These are phyloP conservation scores for Cryphonectria nitschkei DNA, from an alignment of 2,329 filamentous ascomycete species.

Conservation along the genomic window DNA sequence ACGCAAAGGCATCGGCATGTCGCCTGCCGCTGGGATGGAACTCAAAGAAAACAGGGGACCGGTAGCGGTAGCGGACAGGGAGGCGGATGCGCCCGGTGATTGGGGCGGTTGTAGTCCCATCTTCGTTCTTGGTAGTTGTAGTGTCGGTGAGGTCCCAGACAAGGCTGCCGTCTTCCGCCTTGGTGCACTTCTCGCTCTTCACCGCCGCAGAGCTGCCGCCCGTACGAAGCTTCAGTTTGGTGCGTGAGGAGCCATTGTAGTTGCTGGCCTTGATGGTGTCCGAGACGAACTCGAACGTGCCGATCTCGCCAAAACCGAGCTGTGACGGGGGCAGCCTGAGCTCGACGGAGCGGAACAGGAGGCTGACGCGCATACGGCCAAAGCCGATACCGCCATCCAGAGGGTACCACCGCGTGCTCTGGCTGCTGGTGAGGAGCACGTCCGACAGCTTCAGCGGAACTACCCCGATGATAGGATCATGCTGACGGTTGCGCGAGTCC, in stretches of 20 bases:
- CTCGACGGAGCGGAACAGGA: slow-evolving; percentile 89
- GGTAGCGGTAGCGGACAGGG: slow-evolving; percentile 87
- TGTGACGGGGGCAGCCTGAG: slow-evolving; percentile 81
- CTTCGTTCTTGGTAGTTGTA: slow-evolving; percentile 41
- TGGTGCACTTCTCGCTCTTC: slow-evolving; percentile 63
- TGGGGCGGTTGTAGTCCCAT: slow-evolving; percentile 31
- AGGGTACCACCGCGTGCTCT: slow-evolving; percentile 92
- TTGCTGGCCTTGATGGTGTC: slow-evolving; percentile 67
- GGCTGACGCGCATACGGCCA: slow-evolving; percentile 82
- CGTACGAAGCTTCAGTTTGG: slow-evolving; percentile 80
- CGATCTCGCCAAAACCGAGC: slow-evolving; percentile 86
- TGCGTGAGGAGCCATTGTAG: slow-evolving; percentile 66
- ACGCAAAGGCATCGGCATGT: slow-evolving; percentile 73
- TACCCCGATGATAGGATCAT: slow-evolving; percentile 92
- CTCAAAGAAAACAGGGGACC: slow-evolving; percentile 87
- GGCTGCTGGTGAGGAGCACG: slow-evolving; percentile 83
- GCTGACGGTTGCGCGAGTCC: slow-evolving; percentile 85
- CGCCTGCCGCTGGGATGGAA: slow-evolving; percentile 74
- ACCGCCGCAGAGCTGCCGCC: slow-evolving; percentile 80
- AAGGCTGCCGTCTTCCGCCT: slow-evolving; percentile 59
- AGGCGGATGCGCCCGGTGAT: slow-evolving; percentile 58
- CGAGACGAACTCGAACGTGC: slow-evolving; percentile 86
- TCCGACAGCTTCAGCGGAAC: slow-evolving; percentile 87
- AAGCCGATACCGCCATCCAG: slow-evolving; percentile 93
- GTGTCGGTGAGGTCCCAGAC: slow-evolving; percentile 53